Conservation (phyloP, 2,329 filamentous ascomycete species). For the Phialemonium atrogriseum region DNA sequence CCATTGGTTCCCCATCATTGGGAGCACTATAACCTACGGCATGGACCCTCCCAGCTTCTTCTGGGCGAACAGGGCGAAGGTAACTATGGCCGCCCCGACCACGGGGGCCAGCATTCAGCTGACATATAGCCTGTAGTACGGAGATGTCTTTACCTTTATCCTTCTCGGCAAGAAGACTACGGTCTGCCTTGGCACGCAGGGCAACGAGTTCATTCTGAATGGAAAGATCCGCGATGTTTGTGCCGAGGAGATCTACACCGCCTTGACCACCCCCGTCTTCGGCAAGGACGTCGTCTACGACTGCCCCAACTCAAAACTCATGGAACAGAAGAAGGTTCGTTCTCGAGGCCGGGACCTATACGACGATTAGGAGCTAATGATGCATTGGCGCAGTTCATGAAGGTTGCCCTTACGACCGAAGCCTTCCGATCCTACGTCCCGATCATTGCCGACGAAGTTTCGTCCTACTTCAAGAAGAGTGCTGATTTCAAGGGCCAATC, state of each 20-base stretch:
- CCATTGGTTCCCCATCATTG: slow-evolving; percentile 74
- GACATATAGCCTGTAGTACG: too few relatives aligned
- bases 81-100: too few relatives aligned
- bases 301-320: slow-evolving; percentile 74
- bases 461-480: slow-evolving; percentile 51
- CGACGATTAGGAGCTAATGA: slow-evolving; percentile 7
- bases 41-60: slow-evolving; percentile 93
- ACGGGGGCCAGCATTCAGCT: too few relatives aligned
- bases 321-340: slow-evolving; percentile 77
- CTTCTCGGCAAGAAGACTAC: slow-evolving; percentile 43
- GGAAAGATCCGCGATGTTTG: slow-evolving; percentile 43
- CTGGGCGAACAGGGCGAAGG: slow-evolving; percentile 59
- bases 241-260: slow-evolving; percentile 45
- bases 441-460: slow-evolving; percentile 62
- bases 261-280: slow-evolving; percentile 51
- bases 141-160: slow-evolving; percentile 46
- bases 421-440: slow-evolving; percentile 59
- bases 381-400: slow-evolving; percentile 47
- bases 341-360: slow-evolving; percentile 5
- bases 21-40: slow-evolving; percentile 88
- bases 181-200: slow-evolving; percentile 38
- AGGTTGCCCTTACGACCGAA: slow-evolving; percentile 58
- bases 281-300: slow-evolving; percentile 76
- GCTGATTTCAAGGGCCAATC: slow-evolving; percentile 49
- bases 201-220: slow-evolving; percentile 50